These are phyloP conservation scores for Phytophthora sp. DNA, from an alignment of 352 stramenopile species.

Conservation along the genomic window DNA sequence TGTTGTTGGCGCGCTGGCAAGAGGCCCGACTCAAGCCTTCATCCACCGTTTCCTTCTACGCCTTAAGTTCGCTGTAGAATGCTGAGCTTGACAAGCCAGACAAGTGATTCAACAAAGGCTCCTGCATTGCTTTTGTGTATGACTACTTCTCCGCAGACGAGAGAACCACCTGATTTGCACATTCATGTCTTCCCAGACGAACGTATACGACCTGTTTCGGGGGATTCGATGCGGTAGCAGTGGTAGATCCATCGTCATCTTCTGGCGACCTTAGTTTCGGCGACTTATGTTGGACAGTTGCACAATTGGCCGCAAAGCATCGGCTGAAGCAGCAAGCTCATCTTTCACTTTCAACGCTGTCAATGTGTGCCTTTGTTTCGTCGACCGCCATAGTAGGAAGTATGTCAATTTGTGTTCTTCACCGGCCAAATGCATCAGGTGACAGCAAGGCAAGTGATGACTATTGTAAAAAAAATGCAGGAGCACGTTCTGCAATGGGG, in stretches of 20 bases:
- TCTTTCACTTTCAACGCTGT: background rate
- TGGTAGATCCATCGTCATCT: too few species aligned
- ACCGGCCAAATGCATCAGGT: constrained; percentile 1
- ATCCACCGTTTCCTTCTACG: background rate
- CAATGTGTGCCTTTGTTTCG: constrained; percentile 9
- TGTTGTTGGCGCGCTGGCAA: too few species aligned
- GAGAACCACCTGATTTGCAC: background rate
- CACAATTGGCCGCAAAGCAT: background rate
- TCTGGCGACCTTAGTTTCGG: constrained; percentile 15
- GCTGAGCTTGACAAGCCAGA: background rate
- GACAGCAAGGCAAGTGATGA: constrained; percentile 8
- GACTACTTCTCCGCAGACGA: background rate
- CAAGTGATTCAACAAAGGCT: background rate
- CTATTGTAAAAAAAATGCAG: constrained; percentile 11
- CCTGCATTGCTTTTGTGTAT: background rate
- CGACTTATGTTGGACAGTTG: constrained; percentile 12
- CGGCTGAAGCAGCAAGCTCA: background rate
- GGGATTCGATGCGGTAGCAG: background rate
- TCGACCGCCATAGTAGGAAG: constrained; percentile 2
- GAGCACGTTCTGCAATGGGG: too few species aligned
- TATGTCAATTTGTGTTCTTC: background rate
- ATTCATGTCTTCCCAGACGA: background rate
- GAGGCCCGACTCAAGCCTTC: background rate
- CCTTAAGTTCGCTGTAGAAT: background rate
- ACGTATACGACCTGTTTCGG: background rate